Evolutionary conservation across 768 basidiomycete species (phyloP).

Genomic region (Cystoderma amianthinum): DNA sequence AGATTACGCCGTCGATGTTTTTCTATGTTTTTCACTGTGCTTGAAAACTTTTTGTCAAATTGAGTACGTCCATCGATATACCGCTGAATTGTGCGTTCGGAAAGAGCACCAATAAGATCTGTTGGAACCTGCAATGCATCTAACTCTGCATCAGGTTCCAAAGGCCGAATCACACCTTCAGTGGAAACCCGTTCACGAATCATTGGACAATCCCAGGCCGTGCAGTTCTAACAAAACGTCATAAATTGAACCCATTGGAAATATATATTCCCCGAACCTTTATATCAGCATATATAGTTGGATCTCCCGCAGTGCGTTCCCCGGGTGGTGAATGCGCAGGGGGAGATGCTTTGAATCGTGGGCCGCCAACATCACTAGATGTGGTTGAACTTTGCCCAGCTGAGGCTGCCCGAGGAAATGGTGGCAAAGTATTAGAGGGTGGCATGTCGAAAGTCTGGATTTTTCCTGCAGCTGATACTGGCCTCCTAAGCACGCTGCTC

Average conservation of each 20-base stretch:
- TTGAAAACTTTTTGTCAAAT: slow-evolving; percentile 65
- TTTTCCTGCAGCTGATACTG: slow-evolving; percentile 4
- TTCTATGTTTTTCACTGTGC: slow-evolving; percentile 50
- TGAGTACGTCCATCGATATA: slow-evolving; percentile 56
- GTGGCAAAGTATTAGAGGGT: neutral
- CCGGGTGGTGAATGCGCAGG: slow-evolving; percentile 8
- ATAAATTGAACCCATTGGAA: neutral
- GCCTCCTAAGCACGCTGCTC: slow-evolving; percentile 7
- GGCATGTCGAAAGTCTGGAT: neutral
- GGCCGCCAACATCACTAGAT: slow-evolving; percentile 26
- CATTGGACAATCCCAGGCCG: slow-evolving; percentile 51
- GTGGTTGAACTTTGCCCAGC: slow-evolving; percentile 6
- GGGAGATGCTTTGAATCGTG: slow-evolving; percentile 18
- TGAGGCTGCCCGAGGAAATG: neutral
- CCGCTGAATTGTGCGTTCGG: slow-evolving; percentile 70
- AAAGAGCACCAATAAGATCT: slow-evolving; percentile 65
- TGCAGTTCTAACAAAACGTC: slow-evolving; percentile 21
- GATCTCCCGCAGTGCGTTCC: slow-evolving; percentile 52
- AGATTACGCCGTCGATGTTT: slow-evolving; percentile 61
- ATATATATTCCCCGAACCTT: slow-evolving; percentile 26
- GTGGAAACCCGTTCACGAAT: slow-evolving; percentile 88
- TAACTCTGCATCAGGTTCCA: slow-evolving; percentile 69
- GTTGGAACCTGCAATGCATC: slow-evolving; percentile 56
- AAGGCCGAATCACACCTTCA: slow-evolving; percentile 70
- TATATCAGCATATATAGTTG: slow-evolving; percentile 43